phyloP scores from a whole-genome alignment of 2,329 filamentous ascomycete genomes.

The Xylaria polymorpha region DNA sequence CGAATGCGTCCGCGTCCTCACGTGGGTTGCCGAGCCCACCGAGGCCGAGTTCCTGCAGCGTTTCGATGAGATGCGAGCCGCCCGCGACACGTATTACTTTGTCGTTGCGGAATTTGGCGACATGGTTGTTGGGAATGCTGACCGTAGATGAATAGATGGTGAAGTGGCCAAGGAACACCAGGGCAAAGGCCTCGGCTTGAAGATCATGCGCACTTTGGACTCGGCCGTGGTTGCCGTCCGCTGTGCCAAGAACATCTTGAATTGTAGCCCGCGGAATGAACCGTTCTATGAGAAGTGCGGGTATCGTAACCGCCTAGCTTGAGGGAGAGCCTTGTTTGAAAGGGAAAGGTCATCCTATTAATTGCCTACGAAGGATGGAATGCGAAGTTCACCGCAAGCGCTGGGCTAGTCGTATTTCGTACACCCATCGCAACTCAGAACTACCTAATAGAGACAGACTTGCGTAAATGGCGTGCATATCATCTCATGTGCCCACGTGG shows the following conservation, averaged over 20 bases:
- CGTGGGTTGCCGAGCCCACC: conserved; percentile 78
- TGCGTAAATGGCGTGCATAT: conserved; percentile 4
- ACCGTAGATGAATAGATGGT: not conserved
- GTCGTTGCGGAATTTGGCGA: conserved; percentile 73
- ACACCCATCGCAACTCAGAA: not conserved
- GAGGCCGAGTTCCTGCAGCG: conserved; percentile 60
- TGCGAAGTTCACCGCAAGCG: not conserved
- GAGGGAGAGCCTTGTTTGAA: not conserved
- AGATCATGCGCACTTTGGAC: conserved; percentile 82
- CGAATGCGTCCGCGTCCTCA: conserved; percentile 79
- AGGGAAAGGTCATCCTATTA: not conserved
- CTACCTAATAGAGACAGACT: conserved; percentile 1
- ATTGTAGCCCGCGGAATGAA: conserved; percentile 82
- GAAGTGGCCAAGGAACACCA: conserved; percentile 80
- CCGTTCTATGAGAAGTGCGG: conserved; percentile 72
- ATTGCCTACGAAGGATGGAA: not conserved
- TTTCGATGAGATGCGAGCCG: conserved; percentile 69
- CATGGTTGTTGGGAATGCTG: conserved; percentile 68
- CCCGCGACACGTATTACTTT: conserved; percentile 71
- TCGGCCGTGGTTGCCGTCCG: conserved; percentile 77
- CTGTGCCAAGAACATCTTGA: conserved; percentile 84
- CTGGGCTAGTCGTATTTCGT: not conserved
- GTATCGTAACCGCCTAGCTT: conserved; percentile 36
- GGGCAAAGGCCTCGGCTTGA: conserved; percentile 80
- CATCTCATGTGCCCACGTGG: conserved; percentile 19